These are phyloP conservation scores for Metschnikowia continentalis DNA, from an alignment of 805 yeast species.

Conservation along the genomic window DNA sequence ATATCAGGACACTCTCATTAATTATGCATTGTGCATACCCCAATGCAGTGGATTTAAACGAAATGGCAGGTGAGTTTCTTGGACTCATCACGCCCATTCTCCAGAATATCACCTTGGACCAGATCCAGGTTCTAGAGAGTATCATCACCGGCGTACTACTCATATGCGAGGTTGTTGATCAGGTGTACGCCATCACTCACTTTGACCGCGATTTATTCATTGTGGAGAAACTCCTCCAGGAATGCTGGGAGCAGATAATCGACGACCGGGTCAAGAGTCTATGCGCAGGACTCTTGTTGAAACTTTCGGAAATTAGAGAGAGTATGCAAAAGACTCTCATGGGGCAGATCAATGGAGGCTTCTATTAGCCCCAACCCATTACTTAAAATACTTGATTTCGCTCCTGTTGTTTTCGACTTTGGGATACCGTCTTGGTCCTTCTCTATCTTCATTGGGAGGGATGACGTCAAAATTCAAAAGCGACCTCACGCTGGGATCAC, in stretches of 20 bases:
- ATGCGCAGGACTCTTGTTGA: slow-evolving; percentile 38
- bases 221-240: slow-evolving; percentile 26
- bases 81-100: slow-evolving; percentile 27
- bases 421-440: neutral
- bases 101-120: slow-evolving; percentile 20
- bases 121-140: slow-evolving; percentile 35
- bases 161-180: slow-evolving; percentile 33
- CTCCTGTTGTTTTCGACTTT: slow-evolving; percentile 2
- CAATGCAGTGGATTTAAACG: slow-evolving; percentile 43
- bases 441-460: slow-evolving; percentile 1
- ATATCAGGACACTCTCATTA: slow-evolving; percentile 53
- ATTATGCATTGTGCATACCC: slow-evolving; percentile 58
- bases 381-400: neutral
- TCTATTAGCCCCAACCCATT: neutral
- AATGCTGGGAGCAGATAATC: slow-evolving; percentile 33
- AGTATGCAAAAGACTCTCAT: slow-evolving; percentile 27
- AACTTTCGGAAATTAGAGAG: slow-evolving; percentile 20
- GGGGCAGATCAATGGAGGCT: slow-evolving; percentile 25
- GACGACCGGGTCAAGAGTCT: slow-evolving; percentile 35
- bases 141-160: slow-evolving; percentile 35
- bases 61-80: slow-evolving; percentile 55
- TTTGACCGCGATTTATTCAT: slow-evolving; percentile 16
- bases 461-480: slow-evolving; percentile 1
- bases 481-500: slow-evolving; percentile 20
- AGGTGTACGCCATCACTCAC: slow-evolving; percentile 19